Evolutionary conservation across 1,139 yeast species (phyloP), one percentile per base, ranked within the genome.

Genomic region (Eremothecium sinecaudum): DNA sequence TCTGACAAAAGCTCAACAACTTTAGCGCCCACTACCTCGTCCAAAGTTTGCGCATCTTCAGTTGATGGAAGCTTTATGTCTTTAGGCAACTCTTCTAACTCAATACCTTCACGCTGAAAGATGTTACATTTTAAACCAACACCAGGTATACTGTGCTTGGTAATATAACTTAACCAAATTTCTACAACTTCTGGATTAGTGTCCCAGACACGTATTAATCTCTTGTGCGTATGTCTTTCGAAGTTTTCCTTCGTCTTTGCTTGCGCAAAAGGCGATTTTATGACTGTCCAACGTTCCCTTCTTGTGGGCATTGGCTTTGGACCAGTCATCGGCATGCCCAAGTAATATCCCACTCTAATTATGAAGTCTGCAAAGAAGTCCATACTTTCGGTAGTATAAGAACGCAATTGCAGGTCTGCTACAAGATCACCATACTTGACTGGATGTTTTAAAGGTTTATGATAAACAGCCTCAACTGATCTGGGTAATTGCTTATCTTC

Each of bases 171-270:
- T 39, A 87, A 67, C 76, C 90, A 79, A 36, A 81, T 63, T 56
- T 90, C 94, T 31, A 90, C 67, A 3, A 81, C 78, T 51, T 84
- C 95, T 1, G 90, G 79, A 44, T 81, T 78, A 16, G 95, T 75
- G 59, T 90, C 97, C 67, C 73, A 86, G 13, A 86, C 82, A 43
- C 69, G 68, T 44, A 90, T 65, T 44, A 73, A 61, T 42, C 93
- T 73, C 51, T 79, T 75, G 57, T 74, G 83, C 1, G 97, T 90
- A 35, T 74, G 71, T 63, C 97, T 76, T 63, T 83, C 83, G 63
- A 83, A 90, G 65, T 90, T 90, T 63, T 90, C 95, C 63, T 90
- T 90, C 7, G 93, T 72, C 58, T 87, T 87, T 35, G 97, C 94
- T 55, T 83, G 93, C 21, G 83, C 95, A 58, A 90, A 90, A 1